Conservation (phyloP, 23 red algal genomes). For the Gracilaria caudata region DNA sequence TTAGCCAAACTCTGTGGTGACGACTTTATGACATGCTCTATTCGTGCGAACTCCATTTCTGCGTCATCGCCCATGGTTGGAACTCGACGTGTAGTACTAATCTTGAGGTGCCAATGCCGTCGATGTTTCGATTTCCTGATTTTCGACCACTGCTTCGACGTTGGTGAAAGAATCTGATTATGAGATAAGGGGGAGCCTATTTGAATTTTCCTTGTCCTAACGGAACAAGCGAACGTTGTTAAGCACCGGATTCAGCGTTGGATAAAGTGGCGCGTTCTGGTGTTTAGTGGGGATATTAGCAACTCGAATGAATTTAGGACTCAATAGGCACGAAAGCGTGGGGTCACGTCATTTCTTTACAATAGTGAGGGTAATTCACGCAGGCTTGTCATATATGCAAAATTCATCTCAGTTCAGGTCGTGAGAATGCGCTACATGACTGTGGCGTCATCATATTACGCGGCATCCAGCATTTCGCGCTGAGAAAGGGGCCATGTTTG, state of each 20-base stretch:
- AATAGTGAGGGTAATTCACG: constrained; percentile 10
- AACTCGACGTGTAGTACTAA: not conserved
- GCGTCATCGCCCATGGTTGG: constrained; percentile 9
- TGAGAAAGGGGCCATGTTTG: not conserved
- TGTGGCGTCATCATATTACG: not conserved
- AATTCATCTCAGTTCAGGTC: constrained; percentile 1
- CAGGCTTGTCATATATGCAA: not conserved
- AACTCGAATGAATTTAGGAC: constrained; percentile 6
- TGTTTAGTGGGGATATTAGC: not conserved
- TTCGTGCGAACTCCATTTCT: constrained; percentile 10
- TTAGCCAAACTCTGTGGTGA: not conserved
- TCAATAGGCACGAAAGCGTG: not conserved
- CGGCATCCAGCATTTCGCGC: not conserved
- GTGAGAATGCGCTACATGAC: not conserved
- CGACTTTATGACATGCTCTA: constrained; percentile 19
- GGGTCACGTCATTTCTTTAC: constrained; percentile 30
- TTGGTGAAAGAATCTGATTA: not conserved
- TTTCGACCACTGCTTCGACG: not conserved
- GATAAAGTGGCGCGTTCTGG: not conserved
- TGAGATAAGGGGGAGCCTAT: not conserved
- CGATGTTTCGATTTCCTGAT: not conserved
- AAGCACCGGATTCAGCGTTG: not conserved
- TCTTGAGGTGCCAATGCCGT: not conserved
- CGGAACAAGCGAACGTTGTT: not conserved
- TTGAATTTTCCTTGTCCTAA: not conserved